These are phyloP conservation scores for Heritiera littoralis DNA, from an alignment of 345 rosid species.

Conservation along the genomic window DNA sequence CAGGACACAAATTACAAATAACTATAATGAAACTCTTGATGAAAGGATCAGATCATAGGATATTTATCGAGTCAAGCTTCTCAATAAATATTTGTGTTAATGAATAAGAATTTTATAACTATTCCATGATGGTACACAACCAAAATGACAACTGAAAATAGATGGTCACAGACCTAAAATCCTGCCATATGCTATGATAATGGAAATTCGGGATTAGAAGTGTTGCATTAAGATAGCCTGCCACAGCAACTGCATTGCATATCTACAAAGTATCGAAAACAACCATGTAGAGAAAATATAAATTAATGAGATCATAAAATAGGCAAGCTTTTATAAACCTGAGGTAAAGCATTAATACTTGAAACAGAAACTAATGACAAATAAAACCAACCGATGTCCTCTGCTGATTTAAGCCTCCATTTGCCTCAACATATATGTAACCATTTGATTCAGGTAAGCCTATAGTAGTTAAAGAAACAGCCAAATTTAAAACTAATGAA, in stretches of 20 bases:
- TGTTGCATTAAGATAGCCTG: conserved; percentile 98
- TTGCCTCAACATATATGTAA: conserved; percentile 92
- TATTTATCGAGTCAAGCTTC: not conserved
- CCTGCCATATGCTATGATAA: conserved; percentile 97
- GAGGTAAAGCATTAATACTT: conserved; percentile 9
- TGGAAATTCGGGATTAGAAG: conserved; percentile 92
- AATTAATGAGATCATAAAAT: conserved; percentile 27
- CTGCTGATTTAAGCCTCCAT: conserved; percentile 98
- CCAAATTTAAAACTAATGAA: not conserved
- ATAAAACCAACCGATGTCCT: conserved; percentile 89
- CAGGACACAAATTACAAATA: not conserved
- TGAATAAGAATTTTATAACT: not conserved
- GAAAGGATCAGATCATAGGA: not conserved
- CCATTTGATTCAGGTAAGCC: conserved; percentile 95
- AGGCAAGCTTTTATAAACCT: conserved; percentile 17
- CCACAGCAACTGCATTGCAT: conserved; percentile 99
- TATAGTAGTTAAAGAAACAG: conserved; percentile 34
- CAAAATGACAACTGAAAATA: not conserved
- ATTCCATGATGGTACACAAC: not conserved
- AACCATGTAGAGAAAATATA: conserved; percentile 32
- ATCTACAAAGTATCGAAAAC: conserved; percentile 57
- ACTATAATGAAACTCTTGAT: not conserved
- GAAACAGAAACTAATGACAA: conserved; percentile 25
- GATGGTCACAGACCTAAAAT: conserved; percentile 72
- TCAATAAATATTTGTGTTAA: not conserved